These are phyloP conservation scores for Xylariales sp. DNA, from an alignment of 2,329 filamentous ascomycete species.

Conservation along the genomic window DNA sequence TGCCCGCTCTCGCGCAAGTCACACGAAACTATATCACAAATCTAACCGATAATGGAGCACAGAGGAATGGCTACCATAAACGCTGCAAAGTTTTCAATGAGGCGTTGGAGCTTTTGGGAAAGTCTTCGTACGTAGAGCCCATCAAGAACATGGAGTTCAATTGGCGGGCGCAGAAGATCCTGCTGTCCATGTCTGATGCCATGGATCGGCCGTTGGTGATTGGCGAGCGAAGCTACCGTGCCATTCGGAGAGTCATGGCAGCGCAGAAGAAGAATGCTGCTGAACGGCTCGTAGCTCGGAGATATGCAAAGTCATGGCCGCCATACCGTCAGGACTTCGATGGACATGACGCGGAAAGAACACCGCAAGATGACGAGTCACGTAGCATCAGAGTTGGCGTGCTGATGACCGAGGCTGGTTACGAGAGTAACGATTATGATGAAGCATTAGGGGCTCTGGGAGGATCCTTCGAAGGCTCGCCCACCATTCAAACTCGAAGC, in stretches of 20 bases:
- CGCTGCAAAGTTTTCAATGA: constrained; percentile 35
- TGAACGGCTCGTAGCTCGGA: constrained; percentile 43
- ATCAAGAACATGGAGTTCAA: constrained; percentile 38
- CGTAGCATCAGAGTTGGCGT: constrained; percentile 48
- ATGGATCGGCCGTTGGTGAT: constrained; percentile 47
- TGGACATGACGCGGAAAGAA: constrained; percentile 53
- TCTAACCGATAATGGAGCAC: constrained; percentile 11
- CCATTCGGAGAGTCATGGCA: constrained; percentile 49
- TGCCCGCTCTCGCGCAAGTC: constrained; percentile 24
- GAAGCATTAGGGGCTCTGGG: constrained; percentile 46
- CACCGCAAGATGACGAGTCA: constrained; percentile 48
- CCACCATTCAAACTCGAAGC: constrained; percentile 52
- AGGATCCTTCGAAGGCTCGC: constrained; percentile 42
- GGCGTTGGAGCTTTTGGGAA: constrained; percentile 31
- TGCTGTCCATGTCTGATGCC: constrained; percentile 47
- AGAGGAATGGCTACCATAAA: constrained; percentile 16
- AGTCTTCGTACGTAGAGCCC: constrained; percentile 26
- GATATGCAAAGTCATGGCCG: constrained; percentile 53
- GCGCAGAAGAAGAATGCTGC: constrained; percentile 46
- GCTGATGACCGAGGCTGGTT: constrained; percentile 54
- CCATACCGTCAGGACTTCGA: constrained; percentile 55
- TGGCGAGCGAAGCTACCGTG: constrained; percentile 44
- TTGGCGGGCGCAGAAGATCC: constrained; percentile 53
- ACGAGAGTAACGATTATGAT: constrained; percentile 41
- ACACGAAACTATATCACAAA: constrained; percentile 22